Conservation (phyloP, 345 rosid genomes). For the Rubroshorea leprosula region DNA sequence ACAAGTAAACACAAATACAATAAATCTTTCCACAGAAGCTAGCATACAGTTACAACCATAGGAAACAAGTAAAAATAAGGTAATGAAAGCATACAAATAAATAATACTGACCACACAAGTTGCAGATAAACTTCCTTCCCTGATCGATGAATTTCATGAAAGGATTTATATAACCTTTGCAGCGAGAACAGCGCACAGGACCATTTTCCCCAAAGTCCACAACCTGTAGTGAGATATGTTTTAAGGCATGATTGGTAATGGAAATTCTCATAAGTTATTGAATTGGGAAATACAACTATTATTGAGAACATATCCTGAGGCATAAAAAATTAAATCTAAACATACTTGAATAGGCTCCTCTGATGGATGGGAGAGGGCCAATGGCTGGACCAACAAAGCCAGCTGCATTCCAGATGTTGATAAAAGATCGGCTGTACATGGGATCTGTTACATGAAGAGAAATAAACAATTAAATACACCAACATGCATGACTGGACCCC, state of each 20-base stretch:
- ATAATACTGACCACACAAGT: slow-evolving; percentile 57
- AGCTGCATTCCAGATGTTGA: slow-evolving; percentile 94
- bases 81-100: slow-evolving; percentile 9
- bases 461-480: not conserved
- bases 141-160: slow-evolving; percentile 88
- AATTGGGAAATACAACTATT: not conserved
- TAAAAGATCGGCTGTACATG: slow-evolving; percentile 91
- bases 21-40: not conserved
- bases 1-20: slow-evolving; percentile 10
- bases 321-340: not conserved
- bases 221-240: slow-evolving; percentile 38
- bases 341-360: slow-evolving; percentile 93
- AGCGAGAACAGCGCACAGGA: slow-evolving; percentile 88
- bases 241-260: slow-evolving; percentile 3
- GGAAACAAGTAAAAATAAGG: slow-evolving; percentile 3
- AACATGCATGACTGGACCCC: not conserved
- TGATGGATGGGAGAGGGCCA: slow-evolving; percentile 92
- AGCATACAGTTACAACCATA: not conserved
- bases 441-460: slow-evolving; percentile 51
- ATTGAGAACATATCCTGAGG: not conserved
- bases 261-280: not conserved
- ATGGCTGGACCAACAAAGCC: slow-evolving; percentile 86
- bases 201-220: slow-evolving; percentile 94
- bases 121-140: slow-evolving; percentile 82
- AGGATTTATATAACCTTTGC: slow-evolving; percentile 95